A percentile compares a stretch with the other conserved stretches of the same genome.
These are phyloP conservation scores for Paramecium pentaurelia DNA, from an alignment of 73 alveolate genomes.

Conservation along the genomic window DNA sequence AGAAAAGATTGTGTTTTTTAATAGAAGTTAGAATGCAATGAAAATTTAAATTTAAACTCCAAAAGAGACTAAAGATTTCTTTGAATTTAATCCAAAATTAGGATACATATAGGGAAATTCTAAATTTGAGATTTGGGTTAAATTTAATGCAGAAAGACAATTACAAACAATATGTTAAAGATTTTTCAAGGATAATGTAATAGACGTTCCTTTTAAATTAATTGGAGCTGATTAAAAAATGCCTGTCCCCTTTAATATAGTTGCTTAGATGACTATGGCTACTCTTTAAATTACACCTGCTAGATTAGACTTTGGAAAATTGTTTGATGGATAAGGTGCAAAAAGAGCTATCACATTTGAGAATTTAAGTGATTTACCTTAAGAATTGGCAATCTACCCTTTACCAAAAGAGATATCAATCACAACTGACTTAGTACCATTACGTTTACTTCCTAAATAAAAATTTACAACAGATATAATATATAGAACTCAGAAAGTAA, in stretches of 20 bases:
- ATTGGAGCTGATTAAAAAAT: constrained; percentile 86
- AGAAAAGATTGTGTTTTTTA: constrained; percentile 90
- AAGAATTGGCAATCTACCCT: constrained; percentile 88
- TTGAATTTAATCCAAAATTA: constrained; percentile 96
- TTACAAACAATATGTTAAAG: constrained; percentile 65
- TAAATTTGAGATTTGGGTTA: constrained; percentile 93
- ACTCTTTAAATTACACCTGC: constrained; percentile 79
- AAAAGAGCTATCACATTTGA: constrained; percentile 80
- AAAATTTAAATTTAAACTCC: constrained; percentile 90
- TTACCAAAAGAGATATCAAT: constrained; percentile 91
- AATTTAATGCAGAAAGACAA: constrained; percentile 87
- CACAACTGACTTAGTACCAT: constrained; percentile 88
- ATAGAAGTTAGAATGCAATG: constrained; percentile 88
- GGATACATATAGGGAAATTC: constrained; percentile 94
- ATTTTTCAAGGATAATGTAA: constrained; percentile 65
- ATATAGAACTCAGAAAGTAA: constrained; percentile 72
- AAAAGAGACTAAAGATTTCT: constrained; percentile 83
- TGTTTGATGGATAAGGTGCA: constrained; percentile 81
- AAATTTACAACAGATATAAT: constrained; percentile 74
- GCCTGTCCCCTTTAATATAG: constrained; percentile 81
- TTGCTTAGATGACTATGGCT: constrained; percentile 69
- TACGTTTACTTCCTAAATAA: constrained; percentile 83
- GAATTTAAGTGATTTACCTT: constrained; percentile 87
- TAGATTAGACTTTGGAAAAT: constrained; percentile 76
- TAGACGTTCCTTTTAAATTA: constrained; percentile 76